Base-by-base conservation (phyloP, 306 rosid genomes). In the Fagus crenata region DNA sequence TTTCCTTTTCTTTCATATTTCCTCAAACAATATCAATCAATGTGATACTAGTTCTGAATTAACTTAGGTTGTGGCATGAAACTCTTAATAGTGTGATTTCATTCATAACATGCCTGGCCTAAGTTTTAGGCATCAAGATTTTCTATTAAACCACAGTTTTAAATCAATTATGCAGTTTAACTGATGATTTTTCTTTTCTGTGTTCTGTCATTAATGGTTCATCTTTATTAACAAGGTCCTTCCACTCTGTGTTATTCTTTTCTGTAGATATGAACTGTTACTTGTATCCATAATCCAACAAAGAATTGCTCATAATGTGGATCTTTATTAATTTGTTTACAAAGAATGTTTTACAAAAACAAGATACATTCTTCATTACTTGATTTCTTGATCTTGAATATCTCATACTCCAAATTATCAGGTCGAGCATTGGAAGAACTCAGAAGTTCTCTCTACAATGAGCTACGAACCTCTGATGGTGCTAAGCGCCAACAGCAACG, bases 401-500 rank as follows among this genome's bases (percentile, higher is more conserved):
- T 81, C 83, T 74, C 46, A 14, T 70, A 5, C 35, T 73, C 35
- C 37, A 70, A 85, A 81, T 75, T n/a, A 72, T 58, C 85, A 90
- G 97, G 97, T 80, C 83, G 87, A 81, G 96, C 97, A 1, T 87
- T 90, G 69, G 97, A 95, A 78, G 98, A 92, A 68, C 80, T 95
- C 60, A 84, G 96, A 88, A 75, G 92, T 36, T 84, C 93, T 43
- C 85, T 95, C 53, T 92, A 89, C 92, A 95, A 88, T 85, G 97
- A 95, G 39, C 84, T 90, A 78, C 83, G 93, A 76, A 90, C 96
- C 14, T 95, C 97, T 12, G 97, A 95, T 75, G 97, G 99, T 15
- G 96, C 99, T 36, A 92, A 85, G 85, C 97, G 97, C 67, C 97
- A 95, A 70, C 97, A 92, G 60, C 99, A 90, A 83, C 83, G 92